A percentile compares a stretch with the other conserved stretches of the same genome.
Evolutionary conservation across 108 stramenopile genomes (phyloP).

Genomic region (Pseudonitzschia multiseries): DNA sequence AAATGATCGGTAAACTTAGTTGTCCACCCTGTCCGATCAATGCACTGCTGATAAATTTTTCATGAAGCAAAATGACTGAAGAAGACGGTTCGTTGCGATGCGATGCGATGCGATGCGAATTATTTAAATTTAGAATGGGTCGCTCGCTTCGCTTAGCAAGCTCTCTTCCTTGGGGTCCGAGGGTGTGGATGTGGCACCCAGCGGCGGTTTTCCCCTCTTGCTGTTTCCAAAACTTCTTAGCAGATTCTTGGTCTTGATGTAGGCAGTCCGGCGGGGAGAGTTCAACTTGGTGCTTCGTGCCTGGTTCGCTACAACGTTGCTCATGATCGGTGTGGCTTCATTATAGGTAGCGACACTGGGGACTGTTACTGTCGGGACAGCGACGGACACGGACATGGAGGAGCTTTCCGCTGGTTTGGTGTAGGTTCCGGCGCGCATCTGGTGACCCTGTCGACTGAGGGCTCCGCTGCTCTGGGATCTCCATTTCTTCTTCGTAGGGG

Average conservation of each 20-base stretch:
- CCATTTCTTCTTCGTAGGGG: neutral
- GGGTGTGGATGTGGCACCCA: neutral
- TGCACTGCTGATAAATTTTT: no score
- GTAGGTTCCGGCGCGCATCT: neutral
- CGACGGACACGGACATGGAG: neutral
- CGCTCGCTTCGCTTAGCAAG: neutral
- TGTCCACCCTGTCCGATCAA: no score
- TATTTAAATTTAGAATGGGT: neutral
- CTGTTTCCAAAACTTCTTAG: neutral
- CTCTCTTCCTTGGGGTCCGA: neutral
- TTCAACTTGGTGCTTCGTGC: neutral
- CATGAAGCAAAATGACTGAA: no score
- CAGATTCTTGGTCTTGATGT: conserved; percentile 7
- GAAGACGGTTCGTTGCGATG: no score
- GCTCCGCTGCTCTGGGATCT: neutral
- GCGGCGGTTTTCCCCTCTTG: neutral
- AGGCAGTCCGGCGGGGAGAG: neutral
- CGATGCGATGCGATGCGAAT: no score
- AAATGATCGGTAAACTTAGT: no score
- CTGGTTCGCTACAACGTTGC: neutral
- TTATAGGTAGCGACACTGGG: neutral
- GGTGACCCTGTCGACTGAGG: neutral
- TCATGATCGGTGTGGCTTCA: neutral
- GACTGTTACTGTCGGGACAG: no score
- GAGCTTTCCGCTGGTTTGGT: neutral